phyloP scores from a whole-genome alignment of 1,284 basidiomycete species.

The Naganishia albida region DNA sequence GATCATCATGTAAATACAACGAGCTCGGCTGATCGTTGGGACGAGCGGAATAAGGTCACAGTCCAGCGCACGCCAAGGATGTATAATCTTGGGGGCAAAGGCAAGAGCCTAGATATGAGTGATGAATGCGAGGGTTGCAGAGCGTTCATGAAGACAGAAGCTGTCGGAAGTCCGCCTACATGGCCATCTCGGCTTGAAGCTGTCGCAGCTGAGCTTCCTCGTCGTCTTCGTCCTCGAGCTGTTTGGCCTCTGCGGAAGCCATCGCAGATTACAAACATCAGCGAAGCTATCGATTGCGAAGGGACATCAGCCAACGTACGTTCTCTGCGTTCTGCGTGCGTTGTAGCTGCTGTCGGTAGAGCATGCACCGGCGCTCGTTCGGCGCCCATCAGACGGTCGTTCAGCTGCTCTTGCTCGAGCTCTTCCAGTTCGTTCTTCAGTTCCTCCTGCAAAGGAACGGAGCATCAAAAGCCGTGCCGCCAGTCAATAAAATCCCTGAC shows the following conservation, averaged over 20 bases:
- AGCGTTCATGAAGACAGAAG: too few species aligned
- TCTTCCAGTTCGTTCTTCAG: conserved; percentile 82
- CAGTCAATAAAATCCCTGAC: conserved; percentile 33
- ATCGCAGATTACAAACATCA: conserved; percentile 28
- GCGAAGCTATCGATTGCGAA: too few species aligned
- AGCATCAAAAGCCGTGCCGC: conserved; percentile 17
- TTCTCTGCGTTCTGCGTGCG: conserved; percentile 49
- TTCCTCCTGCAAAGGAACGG: conserved; percentile 63
- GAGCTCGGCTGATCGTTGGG: too few species aligned
- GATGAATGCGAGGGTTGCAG: too few species aligned
- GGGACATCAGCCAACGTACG: conserved; percentile 56
- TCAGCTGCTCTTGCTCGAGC: conserved; percentile 87
- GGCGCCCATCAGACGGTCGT: conserved; percentile 81
- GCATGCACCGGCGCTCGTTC: conserved; percentile 87
- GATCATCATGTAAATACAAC: not conserved
- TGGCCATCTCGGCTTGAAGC: conserved; percentile 86
- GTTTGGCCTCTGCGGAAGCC: conserved; percentile 50
- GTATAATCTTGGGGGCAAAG: too few species aligned
- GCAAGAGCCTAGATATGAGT: too few species aligned
- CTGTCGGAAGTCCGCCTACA: conserved; percentile 56
- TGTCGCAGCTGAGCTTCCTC: conserved; percentile 89
- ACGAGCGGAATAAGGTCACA: too few species aligned
- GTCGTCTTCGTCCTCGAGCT: conserved; percentile 74
- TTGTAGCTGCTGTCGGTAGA: conserved; percentile 61
- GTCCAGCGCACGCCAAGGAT: too few species aligned